Conservation (phyloP, 495 filamentous ascomycete species). For the Penicillium simplicissimum region DNA sequence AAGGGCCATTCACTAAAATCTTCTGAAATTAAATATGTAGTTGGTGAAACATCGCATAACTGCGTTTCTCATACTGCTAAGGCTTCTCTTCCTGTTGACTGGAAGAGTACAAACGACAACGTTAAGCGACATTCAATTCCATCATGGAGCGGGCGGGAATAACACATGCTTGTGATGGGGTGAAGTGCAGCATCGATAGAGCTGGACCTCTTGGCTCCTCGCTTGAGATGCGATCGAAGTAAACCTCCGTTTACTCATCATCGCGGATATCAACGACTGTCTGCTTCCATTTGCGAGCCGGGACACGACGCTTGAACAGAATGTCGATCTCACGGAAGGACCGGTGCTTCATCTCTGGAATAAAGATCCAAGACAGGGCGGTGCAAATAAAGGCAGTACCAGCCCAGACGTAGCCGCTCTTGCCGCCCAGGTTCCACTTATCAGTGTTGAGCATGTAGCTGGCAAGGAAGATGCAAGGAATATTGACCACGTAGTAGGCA, state of each 20-base stretch:
- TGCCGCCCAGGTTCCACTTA: slow-evolving; percentile 50
- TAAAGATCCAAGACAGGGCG: slow-evolving; percentile 57
- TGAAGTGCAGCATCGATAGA: neutral
- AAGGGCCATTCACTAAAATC: no score
- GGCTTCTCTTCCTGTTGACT: no score
- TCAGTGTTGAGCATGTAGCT: slow-evolving; percentile 51
- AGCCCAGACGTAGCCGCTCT: slow-evolving; percentile 54
- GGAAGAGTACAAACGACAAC: no score
- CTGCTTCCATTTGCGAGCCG: slow-evolving; percentile 55
- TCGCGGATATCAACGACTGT: slow-evolving; percentile 52
- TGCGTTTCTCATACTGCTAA: no score
- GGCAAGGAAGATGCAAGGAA: slow-evolving; percentile 55
- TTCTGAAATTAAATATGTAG: no score
- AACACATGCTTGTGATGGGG: no score
- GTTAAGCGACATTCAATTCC: no score
- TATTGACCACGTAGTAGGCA: slow-evolving; percentile 53
- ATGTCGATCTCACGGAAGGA: slow-evolving; percentile 56
- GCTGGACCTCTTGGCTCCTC: neutral
- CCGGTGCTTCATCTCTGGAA: slow-evolving; percentile 54
- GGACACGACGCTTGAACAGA: slow-evolving; percentile 53
- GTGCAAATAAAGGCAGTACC: slow-evolving; percentile 54
- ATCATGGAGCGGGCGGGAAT: no score
- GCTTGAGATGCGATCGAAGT: neutral
- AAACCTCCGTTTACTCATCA: slow-evolving; percentile 49
- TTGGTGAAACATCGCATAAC: no score